These are phyloP conservation scores for Lachnellula willkommii DNA, from an alignment of 2,329 filamentous ascomycete species.

Conservation along the genomic window DNA sequence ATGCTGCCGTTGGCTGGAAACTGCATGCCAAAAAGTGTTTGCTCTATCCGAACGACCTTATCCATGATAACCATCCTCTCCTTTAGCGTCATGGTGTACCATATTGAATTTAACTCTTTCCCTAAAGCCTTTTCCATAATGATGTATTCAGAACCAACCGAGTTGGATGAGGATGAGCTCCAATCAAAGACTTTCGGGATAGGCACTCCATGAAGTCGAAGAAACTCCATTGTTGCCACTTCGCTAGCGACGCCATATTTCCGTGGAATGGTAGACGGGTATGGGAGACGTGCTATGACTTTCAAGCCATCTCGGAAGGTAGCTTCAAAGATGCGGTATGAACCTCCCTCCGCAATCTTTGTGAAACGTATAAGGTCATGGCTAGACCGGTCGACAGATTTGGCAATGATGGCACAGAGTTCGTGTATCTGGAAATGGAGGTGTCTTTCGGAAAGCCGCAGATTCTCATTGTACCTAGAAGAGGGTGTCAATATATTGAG, in stretches of 20 bases:
- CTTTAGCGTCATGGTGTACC: slow-evolving; percentile 21
- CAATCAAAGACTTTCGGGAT: slow-evolving; percentile 27
- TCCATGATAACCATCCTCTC: slow-evolving; percentile 18
- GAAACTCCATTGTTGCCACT: slow-evolving; percentile 24
- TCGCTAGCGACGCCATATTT: slow-evolving; percentile 18
- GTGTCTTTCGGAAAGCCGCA: slow-evolving; percentile 25
- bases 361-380: slow-evolving; percentile 22
- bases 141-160: slow-evolving; percentile 36
- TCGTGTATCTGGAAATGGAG: slow-evolving; percentile 24
- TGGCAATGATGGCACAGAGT: slow-evolving; percentile 21
- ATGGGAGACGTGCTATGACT: slow-evolving; percentile 23
- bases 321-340: slow-evolving; percentile 27
- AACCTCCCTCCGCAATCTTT: slow-evolving; percentile 28
- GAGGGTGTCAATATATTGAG: no score
- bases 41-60: slow-evolving; percentile 18
- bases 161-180: slow-evolving; percentile 31
- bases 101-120: slow-evolving; percentile 27
- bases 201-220: slow-evolving; percentile 22
- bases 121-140: slow-evolving; percentile 36
- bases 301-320: slow-evolving; percentile 21
- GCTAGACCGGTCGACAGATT: slow-evolving; percentile 18
- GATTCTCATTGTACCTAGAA: slow-evolving; percentile 8
- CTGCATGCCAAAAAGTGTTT: slow-evolving; percentile 13
- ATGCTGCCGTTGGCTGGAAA: slow-evolving; percentile 19
- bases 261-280: slow-evolving; percentile 16